Conservation (phyloP, 345 rosid genomes). For the Nephelium lappaceum region DNA sequence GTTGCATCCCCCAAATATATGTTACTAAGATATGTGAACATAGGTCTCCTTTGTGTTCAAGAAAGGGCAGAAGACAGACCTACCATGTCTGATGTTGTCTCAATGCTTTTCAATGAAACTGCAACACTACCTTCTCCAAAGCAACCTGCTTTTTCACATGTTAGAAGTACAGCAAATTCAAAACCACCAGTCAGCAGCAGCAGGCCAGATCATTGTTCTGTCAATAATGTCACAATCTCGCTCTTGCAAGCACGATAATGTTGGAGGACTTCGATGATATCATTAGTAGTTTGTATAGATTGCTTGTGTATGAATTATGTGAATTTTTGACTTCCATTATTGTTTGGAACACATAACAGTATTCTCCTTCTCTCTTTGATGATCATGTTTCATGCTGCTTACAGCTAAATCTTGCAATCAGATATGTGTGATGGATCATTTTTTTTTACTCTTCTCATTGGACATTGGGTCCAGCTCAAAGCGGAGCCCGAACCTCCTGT, state of each 20-base stretch:
- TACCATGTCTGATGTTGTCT: conserved; percentile 23
- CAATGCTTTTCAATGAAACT: conserved; percentile 33
- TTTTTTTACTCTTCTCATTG: no score
- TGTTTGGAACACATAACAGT: background rate
- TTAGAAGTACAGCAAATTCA: background rate
- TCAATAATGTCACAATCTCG: conserved; percentile 20
- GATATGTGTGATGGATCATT: no score
- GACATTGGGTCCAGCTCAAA: no score
- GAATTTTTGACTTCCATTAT: background rate
- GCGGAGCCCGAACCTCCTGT: no score
- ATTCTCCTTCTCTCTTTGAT: background rate
- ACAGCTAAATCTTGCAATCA: no score
- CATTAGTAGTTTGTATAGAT: no score
- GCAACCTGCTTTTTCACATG: conserved; percentile 32
- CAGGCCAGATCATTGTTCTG: background rate
- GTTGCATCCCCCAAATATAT: background rate
- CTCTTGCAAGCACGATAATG: conserved; percentile 19
- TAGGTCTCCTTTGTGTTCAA: conserved; percentile 38
- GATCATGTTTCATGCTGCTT: no score
- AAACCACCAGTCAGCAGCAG: background rate
- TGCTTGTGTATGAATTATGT: background rate
- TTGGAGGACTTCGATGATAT: no score
- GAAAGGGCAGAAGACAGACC: conserved; percentile 37
- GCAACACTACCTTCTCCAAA: conserved; percentile 27
- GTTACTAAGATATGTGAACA: conserved; percentile 25